Evolutionary conservation across 331 rosid species (phyloP).

Genomic region (Malus hybrid): DNA sequence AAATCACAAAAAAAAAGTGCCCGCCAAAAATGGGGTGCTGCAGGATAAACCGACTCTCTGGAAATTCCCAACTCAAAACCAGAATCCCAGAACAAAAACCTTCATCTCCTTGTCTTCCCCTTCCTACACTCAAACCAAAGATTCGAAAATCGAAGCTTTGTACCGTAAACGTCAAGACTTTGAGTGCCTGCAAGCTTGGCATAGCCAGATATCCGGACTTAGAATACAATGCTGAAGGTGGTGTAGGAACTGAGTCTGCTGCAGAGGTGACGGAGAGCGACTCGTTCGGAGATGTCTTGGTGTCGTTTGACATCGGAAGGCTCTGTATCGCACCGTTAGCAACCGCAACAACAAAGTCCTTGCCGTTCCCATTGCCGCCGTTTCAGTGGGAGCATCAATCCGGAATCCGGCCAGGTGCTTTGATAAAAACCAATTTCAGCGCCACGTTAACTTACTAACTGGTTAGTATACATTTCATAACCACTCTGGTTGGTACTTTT

Average conservation of each 20-base stretch:
- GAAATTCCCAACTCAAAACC: conserved; percentile 32
- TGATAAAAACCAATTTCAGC: not conserved
- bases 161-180: conserved; percentile 51
- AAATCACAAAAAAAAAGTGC: not conserved
- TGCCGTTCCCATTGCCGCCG: conserved; percentile 86
- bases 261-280: conserved; percentile 15
- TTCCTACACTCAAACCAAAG: conserved; percentile 22
- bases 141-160: conserved; percentile 21
- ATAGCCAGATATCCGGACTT: conserved; percentile 77
- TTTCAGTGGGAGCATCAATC: conserved; percentile 56
- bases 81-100: conserved; percentile 22
- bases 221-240: conserved; percentile 77
- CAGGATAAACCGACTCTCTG: conserved; percentile 40
- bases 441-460: not conserved
- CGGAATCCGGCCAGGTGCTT: conserved; percentile 67
- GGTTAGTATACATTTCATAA: not conserved
- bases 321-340: conserved; percentile 70
- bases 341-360: conserved; percentile 65
- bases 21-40: conserved; percentile 47
- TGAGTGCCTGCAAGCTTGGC: conserved; percentile 68
- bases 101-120: conserved; percentile 38
- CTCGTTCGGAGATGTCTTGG: conserved; percentile 29
- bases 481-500: too few species aligned
- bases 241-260: conserved; percentile 58
- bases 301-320: conserved; percentile 62